Base-by-base conservation (phyloP, 1,284 basidiomycete genomes). In the Cerioporus squamosus region DNA sequence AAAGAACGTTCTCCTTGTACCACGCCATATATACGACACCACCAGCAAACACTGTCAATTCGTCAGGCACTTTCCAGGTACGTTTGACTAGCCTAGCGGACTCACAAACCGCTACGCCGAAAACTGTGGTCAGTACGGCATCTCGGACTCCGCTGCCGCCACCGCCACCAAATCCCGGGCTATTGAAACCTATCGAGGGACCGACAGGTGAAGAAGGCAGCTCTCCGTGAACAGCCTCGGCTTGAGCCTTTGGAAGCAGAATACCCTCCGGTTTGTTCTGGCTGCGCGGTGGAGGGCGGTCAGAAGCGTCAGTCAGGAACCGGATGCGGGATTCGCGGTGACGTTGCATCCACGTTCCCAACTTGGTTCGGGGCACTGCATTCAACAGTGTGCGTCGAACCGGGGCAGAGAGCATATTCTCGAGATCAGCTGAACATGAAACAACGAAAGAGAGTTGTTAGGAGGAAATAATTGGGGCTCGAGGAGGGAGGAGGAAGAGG, bases 1-100 rank as follows among this genome's bases (percentile, higher is more conserved):
- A 77, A n/a, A 93, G 77, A 10, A 93, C 91, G 68, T 87, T 86
- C 63, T 82, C 82, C 75, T 94, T 93, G 76, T 94, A 94, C 87
- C 87, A 93, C 31, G 78, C 76, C 51, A 92, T 74, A 72, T 93
- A 93, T 12, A 81, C 82, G 15, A 90, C 76, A 52, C 93, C 91
- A 23, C 90, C 89, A 23, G 84, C 64, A 66, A 91, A 89, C 5
- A 88, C 84, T 87, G 64, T n/a, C 4, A 29, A 18, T 12, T 40
- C 17, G 20, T 22, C 26, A 23, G 24, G 6, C 43, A 24, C 40
- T 31, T n/a, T 18, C 36, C 23, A 36, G 4, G 7, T 39, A 39
- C 20, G 18, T 4, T 36, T 10, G 14, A n/a, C n/a, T n/a, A 36
- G 33, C 12, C 3, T 12, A 36, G 8, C 3, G 9, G 9, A 62